A percentile compares a stretch with the other conserved stretches of the same genome.
Evolutionary conservation across 768 basidiomycete genomes (phyloP).

Genomic region (Suillus americanus): DNA sequence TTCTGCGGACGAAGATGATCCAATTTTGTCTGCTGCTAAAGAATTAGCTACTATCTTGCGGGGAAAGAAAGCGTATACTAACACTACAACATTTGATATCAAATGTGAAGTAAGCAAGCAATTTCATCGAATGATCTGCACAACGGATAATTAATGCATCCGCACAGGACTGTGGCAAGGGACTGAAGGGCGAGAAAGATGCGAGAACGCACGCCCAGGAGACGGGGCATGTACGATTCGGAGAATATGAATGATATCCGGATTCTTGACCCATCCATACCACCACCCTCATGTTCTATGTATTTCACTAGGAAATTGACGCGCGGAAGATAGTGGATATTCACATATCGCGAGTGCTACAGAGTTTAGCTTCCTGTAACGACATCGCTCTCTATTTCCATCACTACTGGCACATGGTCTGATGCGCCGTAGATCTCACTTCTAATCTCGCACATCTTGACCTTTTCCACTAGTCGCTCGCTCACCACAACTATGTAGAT

Average conservation of each 20-base stretch:
- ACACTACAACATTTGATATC: slow-evolving; percentile 88
- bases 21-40: slow-evolving; percentile 61
- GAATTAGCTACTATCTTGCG: slow-evolving; percentile 73
- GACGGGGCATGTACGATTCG: slow-evolving; percentile 85
- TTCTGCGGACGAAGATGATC: slow-evolving; percentile 43
- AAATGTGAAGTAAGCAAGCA: slow-evolving; percentile 70
- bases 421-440: slow-evolving; percentile 85
- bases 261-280: not conserved
- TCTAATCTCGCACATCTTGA: slow-evolving; percentile 83
- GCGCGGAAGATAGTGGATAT: not conserved
- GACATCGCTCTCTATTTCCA: slow-evolving; percentile 62
- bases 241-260: slow-evolving; percentile 60
- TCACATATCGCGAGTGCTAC: not conserved
- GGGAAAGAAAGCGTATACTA: slow-evolving; percentile 82
- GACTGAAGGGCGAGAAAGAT: slow-evolving; percentile 92
- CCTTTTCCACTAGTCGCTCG: slow-evolving; percentile 60
- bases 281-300: not conserved
- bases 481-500: slow-evolving; percentile 64
- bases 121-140: slow-evolving; percentile 6
- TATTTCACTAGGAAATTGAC: not conserved
- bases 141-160: slow-evolving; percentile 5
- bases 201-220: slow-evolving; percentile 84
- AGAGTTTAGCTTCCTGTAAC: slow-evolving; percentile 20
- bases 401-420: slow-evolving; percentile 78
- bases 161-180: slow-evolving; percentile 71